These are phyloP conservation scores for Carpinus viminea DNA, from an alignment of 306 rosid genomes.

Conservation along the genomic window DNA sequence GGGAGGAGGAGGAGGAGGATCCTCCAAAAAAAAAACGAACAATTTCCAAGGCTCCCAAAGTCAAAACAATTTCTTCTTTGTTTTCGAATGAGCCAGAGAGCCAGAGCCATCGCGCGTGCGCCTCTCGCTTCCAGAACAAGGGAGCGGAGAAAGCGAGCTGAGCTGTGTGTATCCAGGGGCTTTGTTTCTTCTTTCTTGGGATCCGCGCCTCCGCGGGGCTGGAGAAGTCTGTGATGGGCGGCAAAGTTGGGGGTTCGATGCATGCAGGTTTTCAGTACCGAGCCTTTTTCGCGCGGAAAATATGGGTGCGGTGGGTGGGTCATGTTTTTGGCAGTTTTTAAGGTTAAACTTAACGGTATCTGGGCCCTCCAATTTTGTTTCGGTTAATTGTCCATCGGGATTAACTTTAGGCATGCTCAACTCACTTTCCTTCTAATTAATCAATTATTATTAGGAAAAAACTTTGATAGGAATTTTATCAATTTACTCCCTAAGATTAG, in stretches of 20 bases:
- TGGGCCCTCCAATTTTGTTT: no score
- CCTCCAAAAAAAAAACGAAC: conserved; percentile 22
- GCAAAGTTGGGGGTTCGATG: conserved; percentile 5
- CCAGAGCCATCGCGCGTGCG: conserved; percentile 15
- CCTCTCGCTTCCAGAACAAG: conserved; percentile 25
- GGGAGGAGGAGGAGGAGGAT: conserved; percentile 17
- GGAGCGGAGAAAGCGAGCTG: conserved; percentile 3
- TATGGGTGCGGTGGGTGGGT: background rate
- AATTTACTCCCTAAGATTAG: no score
- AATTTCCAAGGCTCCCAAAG: conserved; percentile 45
- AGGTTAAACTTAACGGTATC: no score
- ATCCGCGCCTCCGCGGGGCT: background rate
- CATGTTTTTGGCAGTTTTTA: no score
- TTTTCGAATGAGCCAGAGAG: conserved; percentile 17
- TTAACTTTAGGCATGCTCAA: no score
- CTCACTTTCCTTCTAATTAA: no score
- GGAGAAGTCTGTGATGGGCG: background rate
- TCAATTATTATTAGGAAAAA: no score
- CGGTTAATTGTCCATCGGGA: no score
- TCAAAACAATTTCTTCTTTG: conserved; percentile 34
- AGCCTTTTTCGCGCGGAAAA: conserved; percentile 6
- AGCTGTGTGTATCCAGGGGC: conserved; percentile 11
- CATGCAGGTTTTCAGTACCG: background rate
- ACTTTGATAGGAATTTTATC: no score
- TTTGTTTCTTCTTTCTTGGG: background rate